Percentiles rank a stretch among this genome's conserved stretches.
These are phyloP conservation scores for Raffaelea albimanens DNA, from an alignment of 2,329 filamentous ascomycete genomes.

Conservation along the genomic window DNA sequence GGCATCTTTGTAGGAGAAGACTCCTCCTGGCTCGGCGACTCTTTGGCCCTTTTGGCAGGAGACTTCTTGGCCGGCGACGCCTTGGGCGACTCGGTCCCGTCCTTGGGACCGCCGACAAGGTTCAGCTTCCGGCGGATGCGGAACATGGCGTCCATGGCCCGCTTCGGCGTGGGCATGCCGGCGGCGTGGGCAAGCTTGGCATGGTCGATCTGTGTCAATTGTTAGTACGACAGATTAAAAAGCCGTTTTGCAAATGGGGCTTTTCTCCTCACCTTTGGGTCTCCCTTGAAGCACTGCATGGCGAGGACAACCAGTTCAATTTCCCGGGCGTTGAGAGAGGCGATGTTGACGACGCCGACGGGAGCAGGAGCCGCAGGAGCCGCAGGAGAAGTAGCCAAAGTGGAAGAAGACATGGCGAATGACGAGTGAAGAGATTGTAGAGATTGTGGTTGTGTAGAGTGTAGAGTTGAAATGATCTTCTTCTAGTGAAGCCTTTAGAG, in stretches of 20 bases:
- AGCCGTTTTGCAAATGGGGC: not conserved
- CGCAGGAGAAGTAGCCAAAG: too few relatives aligned
- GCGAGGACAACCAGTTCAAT: constrained; percentile 2
- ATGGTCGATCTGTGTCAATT: constrained; percentile 5
- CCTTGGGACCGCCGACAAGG: not conserved
- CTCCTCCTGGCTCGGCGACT: too few relatives aligned
- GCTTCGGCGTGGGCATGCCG: not conserved
- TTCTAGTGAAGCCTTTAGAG: too few relatives aligned
- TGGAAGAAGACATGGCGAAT: too few relatives aligned
- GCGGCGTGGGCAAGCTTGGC: not conserved
- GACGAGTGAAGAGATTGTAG: too few relatives aligned
- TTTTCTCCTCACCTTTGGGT: not conserved
- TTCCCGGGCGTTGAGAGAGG: not conserved
- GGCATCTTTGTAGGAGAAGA: too few relatives aligned
- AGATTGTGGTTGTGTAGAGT: too few relatives aligned
- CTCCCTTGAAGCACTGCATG: constrained; percentile 5
- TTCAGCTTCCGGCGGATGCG: constrained; percentile 6
- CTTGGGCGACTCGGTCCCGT: not conserved
- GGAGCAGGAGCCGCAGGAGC: too few relatives aligned
- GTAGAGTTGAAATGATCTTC: too few relatives aligned
- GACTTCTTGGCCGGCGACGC: not conserved
- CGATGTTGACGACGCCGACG: too few relatives aligned
- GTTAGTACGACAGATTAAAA: not conserved
- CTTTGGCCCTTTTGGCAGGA: too few relatives aligned
- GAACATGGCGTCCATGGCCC: constrained; percentile 5